Conservation (phyloP, 495 filamentous ascomycete species). For the Astrothelium subdiscretum region DNA sequence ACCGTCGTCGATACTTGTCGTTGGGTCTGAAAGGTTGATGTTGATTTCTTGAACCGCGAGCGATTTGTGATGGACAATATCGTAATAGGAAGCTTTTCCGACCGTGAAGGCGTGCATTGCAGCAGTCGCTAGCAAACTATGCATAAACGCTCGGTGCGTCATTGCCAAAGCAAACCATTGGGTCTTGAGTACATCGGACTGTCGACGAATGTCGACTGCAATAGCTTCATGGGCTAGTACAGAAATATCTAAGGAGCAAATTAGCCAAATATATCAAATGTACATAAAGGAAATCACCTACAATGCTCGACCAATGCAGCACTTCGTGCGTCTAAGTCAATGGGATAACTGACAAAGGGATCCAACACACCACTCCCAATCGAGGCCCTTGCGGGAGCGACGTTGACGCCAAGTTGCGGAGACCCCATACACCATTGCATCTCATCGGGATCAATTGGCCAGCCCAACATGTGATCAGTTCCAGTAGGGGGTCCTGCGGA, state of each 20-base stretch:
- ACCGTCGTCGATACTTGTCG: slow-evolving; percentile 17
- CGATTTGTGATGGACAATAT: slow-evolving; percentile 19
- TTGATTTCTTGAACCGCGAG: slow-evolving; percentile 21
- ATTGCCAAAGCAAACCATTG: slow-evolving; percentile 22
- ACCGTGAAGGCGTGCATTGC: slow-evolving; percentile 20
- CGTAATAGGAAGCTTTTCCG: slow-evolving; percentile 16
- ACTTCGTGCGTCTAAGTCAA: background rate
- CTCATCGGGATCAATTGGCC: background rate
- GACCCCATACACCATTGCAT: background rate
- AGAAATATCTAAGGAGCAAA: background rate
- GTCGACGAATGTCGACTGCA: slow-evolving; percentile 21
- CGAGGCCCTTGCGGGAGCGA: background rate
- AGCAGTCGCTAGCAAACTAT: slow-evolving; percentile 20
- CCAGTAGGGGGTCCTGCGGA: background rate
- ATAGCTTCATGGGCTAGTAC: slow-evolving; percentile 4
- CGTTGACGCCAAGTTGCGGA: background rate
- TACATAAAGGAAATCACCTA: background rate
- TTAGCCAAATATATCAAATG: slow-evolving; percentile 5
- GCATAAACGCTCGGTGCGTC: slow-evolving; percentile 20
- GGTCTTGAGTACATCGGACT: slow-evolving; percentile 20
- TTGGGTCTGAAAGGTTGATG: slow-evolving; percentile 15
- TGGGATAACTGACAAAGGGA: background rate
- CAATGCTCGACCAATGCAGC: background rate
- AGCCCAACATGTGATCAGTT: background rate
- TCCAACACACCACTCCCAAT: background rate